Evolutionary conservation across 169 alveolate genomes (phyloP), one percentile per base, ranked within the genome.

Genomic region (Plasmodium vinckei): DNA sequence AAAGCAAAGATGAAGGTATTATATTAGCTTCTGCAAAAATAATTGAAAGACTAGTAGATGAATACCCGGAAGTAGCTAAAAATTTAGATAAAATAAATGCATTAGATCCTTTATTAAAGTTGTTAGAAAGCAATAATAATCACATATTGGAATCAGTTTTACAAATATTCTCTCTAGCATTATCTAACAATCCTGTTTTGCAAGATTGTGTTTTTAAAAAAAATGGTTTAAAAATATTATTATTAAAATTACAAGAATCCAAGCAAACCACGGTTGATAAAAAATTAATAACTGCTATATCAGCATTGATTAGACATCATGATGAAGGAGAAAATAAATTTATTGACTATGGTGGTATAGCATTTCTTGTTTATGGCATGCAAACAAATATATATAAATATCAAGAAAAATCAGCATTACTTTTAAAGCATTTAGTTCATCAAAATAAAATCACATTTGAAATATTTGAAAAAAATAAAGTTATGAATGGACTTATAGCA

Each of bases 271-370:
- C n/a, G 9, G 69, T 82, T 23, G 90, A 82, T 67, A 82, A 65
- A 27, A 82, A 82, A 47, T 27, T 82, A 53, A 82, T 82, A n/a
- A 82, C 90, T 12, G 90, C 90, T 1, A 82, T 82, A 1, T 82
- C 90, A 42, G 90, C 90, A 12, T 70, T 82, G 21, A 82, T 82
- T n/a, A 53, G 90, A 23, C 90, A 82, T 70, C 90, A 82, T 82
- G 84, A 82, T 57, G 86, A 82, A 70, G 90, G 73, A 42, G 90
- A 82, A 82, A 82, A 82, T 67, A 82, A 82, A 82, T 82, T 82
- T 15, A 82, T 82, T 42, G 90, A 82, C 44, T 82, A 82, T 68
- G 90, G 90, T 0, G 90, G 90, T 23, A 63, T 82, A 5, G 90
- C 73, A 1, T 82, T 82, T 39, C 59, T 82, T 54, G 90, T 82